Conservation (phyloP, 2,329 filamentous ascomycete species). For the Stenocarpella maydis region DNA sequence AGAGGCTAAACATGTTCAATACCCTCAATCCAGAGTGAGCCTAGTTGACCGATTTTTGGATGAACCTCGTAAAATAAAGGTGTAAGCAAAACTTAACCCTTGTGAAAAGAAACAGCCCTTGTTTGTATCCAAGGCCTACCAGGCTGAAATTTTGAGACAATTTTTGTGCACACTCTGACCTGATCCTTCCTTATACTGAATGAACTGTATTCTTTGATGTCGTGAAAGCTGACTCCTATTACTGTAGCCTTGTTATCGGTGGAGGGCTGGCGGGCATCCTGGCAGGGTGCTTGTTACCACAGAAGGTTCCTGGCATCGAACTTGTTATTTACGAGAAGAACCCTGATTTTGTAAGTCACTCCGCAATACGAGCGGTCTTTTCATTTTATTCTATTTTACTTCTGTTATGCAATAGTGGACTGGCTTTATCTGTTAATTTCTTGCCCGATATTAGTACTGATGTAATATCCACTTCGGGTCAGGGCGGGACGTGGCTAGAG, state of each 20-base stretch:
- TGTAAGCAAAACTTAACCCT: constrained; percentile 40
- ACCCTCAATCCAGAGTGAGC: constrained; percentile 38
- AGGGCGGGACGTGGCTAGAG: constrained; percentile 63
- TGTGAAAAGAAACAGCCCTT: too few relatives aligned
- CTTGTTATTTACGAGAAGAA: constrained; percentile 76
- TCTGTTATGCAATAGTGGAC: too few relatives aligned
- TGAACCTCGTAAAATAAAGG: constrained; percentile 56
- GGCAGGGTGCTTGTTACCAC: constrained; percentile 71
- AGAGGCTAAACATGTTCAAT: constrained; percentile 10
- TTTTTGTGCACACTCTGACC: too few relatives aligned
- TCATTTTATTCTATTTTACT: background rate
- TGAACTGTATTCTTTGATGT: too few relatives aligned
- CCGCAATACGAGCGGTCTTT: background rate
- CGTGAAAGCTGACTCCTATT: too few relatives aligned
- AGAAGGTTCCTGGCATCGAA: constrained; percentile 72
- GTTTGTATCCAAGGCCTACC: too few relatives aligned
- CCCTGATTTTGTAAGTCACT: constrained; percentile 63
- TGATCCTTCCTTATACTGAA: too few relatives aligned
- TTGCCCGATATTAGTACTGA: constrained; percentile 16
- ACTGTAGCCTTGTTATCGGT: constrained; percentile 61
- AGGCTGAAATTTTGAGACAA: too few relatives aligned
- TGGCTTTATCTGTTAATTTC: background rate
- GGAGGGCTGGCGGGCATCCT: constrained; percentile 70
- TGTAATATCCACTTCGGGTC: background rate
- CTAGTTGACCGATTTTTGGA: constrained; percentile 54